Base-by-base conservation (phyloP, 345 rosid species). In the Salix dunnii region DNA sequence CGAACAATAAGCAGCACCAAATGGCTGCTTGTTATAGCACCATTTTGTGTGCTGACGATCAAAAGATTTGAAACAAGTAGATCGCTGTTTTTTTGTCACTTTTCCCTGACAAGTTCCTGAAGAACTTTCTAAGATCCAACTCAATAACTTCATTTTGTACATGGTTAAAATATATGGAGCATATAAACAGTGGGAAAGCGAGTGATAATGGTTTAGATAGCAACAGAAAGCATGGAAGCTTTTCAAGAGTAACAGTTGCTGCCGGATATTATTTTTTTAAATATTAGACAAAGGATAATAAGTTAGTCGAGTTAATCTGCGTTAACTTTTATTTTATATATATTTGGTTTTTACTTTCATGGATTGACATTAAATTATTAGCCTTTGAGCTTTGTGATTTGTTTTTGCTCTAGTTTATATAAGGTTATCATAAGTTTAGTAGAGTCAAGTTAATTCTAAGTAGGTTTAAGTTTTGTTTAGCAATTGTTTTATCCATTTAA, bases 291-390 rank as follows among this genome's bases (percentile, higher is more conserved):
- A n/a, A n/a, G n/a, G n/a, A n/a, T n/a, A 35, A 35, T 35, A 0
- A 1, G 38, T 6, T 35, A 6, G 7, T 35, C 1, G 1, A 0
- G 7, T 35, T 35, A 35, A 35, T 0, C 1, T 1, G 1, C 6
- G 7, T 5, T 35, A 35, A 35, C 7, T 35, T 5, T 35, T 35
- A 0, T 35, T 35, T 35, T 1, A 0, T 0, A 35, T 5, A 5
- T 35, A 5, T 35, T 35, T 35, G 5, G 5, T 35, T 0, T 35
- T 5, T 6, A 2, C 1, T 35, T 6, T 35, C 7, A 35, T 6
- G 5, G 0, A 0, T 6, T 35, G 0, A 0, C 1, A 35, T 35
- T 35, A 35, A 35, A 35, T 35, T 35, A 35, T 35, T 35, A 35
- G 1, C 1, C 1, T 35, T 35, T 35, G 0, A 5, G 1, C 1